These are phyloP conservation scores for Cenococcum geophilum DNA, from an alignment of 495 filamentous ascomycete species.

Conservation along the genomic window DNA sequence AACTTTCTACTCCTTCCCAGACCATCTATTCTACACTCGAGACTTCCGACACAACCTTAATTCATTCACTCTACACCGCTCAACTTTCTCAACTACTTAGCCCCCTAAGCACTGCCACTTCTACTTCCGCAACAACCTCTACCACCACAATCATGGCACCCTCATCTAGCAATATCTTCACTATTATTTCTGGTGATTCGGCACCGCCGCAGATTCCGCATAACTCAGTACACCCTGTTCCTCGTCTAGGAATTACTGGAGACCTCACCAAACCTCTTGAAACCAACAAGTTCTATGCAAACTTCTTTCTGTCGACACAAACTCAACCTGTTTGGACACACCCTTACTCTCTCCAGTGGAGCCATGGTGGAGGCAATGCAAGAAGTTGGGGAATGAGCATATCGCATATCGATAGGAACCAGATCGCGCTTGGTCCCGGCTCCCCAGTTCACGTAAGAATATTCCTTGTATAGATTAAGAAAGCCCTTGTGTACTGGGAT, in stretches of 20 bases:
- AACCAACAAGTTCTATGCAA: conserved; percentile 92
- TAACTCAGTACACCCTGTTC: conserved; percentile 17
- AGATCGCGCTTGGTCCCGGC: conserved; percentile 58
- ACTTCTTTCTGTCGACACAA: conserved; percentile 75
- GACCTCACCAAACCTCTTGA: conserved; percentile 10
- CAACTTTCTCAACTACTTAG: not conserved
- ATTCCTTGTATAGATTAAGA: not conserved
- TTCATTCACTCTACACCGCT: no score
- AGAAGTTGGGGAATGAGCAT: conserved; percentile 71
- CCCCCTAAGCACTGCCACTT: not conserved
- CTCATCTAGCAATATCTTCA: conserved; percentile 19
- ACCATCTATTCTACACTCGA: no score
- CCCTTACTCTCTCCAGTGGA: conserved; percentile 78
- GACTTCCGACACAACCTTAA: no score
- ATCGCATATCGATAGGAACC: conserved; percentile 58
- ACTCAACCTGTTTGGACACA: conserved; percentile 67
- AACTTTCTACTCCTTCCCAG: no score
- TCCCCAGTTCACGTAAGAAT: conserved; percentile 33
- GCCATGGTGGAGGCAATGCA: conserved; percentile 56
- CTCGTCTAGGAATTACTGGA: conserved; percentile 11
- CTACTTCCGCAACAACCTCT: not conserved
- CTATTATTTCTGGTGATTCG: conserved; percentile 4
- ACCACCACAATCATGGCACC: not conserved
- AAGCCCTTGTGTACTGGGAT: no score
- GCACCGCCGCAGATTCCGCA: conserved; percentile 15